These are phyloP conservation scores for Massarina eburnea DNA, from an alignment of 2,329 filamentous ascomycete species.

Conservation along the genomic window DNA sequence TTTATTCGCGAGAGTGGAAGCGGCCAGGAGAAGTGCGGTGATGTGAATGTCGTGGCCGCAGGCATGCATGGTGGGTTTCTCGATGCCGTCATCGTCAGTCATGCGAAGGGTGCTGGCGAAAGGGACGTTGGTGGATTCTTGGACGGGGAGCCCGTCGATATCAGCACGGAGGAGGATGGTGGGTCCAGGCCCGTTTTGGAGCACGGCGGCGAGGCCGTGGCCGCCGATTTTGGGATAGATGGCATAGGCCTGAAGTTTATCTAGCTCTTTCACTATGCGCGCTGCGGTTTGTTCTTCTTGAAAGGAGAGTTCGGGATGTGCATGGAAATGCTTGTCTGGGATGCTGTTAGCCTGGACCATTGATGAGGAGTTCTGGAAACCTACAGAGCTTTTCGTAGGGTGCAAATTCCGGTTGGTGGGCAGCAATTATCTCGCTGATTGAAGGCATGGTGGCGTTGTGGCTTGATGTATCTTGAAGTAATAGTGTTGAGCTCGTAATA, in stretches of 20 bases:
- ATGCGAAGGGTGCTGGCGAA: conserved; percentile 52
- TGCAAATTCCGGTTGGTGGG: conserved; percentile 24
- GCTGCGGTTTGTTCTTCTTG: conserved; percentile 38
- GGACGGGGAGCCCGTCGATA: conserved; percentile 62
- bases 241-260: conserved; percentile 41
- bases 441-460: conserved; percentile 24
- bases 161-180: conserved; percentile 63
- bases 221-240: conserved; percentile 59
- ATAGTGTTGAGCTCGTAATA: no score
- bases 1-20: conserved; percentile 52
- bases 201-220: conserved; percentile 58
- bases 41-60: conserved; percentile 68
- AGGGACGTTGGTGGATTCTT: conserved; percentile 56
- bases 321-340: conserved; percentile 38
- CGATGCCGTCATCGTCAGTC: conserved; percentile 50
- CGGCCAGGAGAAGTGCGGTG: conserved; percentile 58
- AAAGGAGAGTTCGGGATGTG: conserved; percentile 40
- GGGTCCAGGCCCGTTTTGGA: conserved; percentile 58
- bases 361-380: not conserved
- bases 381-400: conserved; percentile 40
- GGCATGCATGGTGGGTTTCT: conserved; percentile 66
- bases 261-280: conserved; percentile 30
- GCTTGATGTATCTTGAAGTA: not conserved
- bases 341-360: conserved; percentile 1
- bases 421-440: conserved; percentile 28